A percentile compares a stretch with the other conserved stretches of the same genome.
phyloP scores from a whole-genome alignment of 441 rosid species.

The Raphanus hybrid region DNA sequence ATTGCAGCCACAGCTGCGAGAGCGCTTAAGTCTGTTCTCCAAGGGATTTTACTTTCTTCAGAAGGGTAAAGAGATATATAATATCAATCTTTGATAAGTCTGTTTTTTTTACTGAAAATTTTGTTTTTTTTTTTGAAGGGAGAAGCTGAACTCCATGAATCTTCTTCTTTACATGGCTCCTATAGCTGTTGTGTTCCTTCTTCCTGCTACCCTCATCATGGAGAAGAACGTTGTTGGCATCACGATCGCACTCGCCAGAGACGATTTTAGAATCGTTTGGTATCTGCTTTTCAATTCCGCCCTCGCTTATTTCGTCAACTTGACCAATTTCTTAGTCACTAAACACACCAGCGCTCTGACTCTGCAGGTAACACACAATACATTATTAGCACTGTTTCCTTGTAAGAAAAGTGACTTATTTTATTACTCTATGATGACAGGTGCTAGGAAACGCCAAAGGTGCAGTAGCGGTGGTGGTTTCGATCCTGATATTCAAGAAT shows the following conservation, averaged over 20 bases:
- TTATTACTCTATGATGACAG: slow-evolving; percentile 27
- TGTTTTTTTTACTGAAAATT: neutral
- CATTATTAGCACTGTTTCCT: neutral
- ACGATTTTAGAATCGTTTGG: slow-evolving; percentile 57
- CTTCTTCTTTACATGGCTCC: slow-evolving; percentile 69
- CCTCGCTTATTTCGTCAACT: slow-evolving; percentile 57
- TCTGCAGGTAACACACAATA: slow-evolving; percentile 49
- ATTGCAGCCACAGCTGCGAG: slow-evolving; percentile 75
- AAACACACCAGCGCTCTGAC: slow-evolving; percentile 58
- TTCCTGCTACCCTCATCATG: slow-evolving; percentile 64
- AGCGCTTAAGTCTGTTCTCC: slow-evolving; percentile 75
- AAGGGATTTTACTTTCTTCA: slow-evolving; percentile 74
- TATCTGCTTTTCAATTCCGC: slow-evolving; percentile 59
- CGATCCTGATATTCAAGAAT: slow-evolving; percentile 52
- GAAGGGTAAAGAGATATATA: slow-evolving; percentile 59
- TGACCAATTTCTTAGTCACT: slow-evolving; percentile 61
- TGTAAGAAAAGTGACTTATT: neutral
- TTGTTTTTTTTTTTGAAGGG: slow-evolving; percentile 40
- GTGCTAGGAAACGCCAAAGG: slow-evolving; percentile 59
- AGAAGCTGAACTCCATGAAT: slow-evolving; percentile 70
- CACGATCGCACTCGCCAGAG: slow-evolving; percentile 60
- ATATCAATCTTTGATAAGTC: neutral
- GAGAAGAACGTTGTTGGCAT: slow-evolving; percentile 66
- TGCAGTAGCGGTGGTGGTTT: slow-evolving; percentile 55
- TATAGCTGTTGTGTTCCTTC: slow-evolving; percentile 61